Percentiles rank a stretch among this genome's conserved stretches.
Evolutionary conservation across 2,329 filamentous ascomycete species (phyloP).

Genomic region (Aureobasidium sp.): DNA sequence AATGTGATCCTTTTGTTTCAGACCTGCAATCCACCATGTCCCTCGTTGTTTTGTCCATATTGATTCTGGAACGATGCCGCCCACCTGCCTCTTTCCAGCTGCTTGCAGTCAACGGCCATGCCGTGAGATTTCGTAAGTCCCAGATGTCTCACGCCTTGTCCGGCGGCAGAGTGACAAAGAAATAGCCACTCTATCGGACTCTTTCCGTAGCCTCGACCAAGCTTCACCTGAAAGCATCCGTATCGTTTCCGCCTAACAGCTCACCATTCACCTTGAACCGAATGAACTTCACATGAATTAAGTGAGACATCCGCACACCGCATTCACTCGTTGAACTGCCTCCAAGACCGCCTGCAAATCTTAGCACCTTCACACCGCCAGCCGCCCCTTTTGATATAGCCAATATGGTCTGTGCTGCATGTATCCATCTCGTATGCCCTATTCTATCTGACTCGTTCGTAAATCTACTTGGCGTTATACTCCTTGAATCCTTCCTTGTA

Average conservation of each 20-base stretch:
- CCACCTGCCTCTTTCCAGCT: neutral
- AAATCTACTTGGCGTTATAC: neutral
- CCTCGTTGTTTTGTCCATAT: slow-evolving; percentile 5
- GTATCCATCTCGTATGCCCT: neutral
- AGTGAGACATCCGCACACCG: neutral
- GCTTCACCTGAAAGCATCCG: neutral
- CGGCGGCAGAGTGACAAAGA: neutral
- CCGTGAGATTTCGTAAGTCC: neutral
- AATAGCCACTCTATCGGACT: neutral
- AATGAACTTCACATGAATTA: neutral
- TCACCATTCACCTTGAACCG: too few species aligned
- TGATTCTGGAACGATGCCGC: slow-evolving; percentile 4
- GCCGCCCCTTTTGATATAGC: neutral
- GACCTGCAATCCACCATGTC: slow-evolving; percentile 1
- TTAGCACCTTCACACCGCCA: slow-evolving; percentile 5
- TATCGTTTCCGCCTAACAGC: neutral
- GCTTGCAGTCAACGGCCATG: neutral
- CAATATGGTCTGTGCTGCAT: neutral
- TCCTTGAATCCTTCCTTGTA: neutral
- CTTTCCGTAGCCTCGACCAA: neutral
- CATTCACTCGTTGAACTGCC: neutral
- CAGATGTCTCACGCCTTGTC: neutral
- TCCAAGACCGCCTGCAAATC: neutral
- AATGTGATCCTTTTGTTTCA: slow-evolving; percentile 1
- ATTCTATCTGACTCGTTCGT: neutral